Percentiles rank a stretch among this genome's conserved stretches.
These are phyloP conservation scores for Tuber microsphaerosporum DNA, from an alignment of 495 filamentous ascomycete genomes.

Conservation along the genomic window DNA sequence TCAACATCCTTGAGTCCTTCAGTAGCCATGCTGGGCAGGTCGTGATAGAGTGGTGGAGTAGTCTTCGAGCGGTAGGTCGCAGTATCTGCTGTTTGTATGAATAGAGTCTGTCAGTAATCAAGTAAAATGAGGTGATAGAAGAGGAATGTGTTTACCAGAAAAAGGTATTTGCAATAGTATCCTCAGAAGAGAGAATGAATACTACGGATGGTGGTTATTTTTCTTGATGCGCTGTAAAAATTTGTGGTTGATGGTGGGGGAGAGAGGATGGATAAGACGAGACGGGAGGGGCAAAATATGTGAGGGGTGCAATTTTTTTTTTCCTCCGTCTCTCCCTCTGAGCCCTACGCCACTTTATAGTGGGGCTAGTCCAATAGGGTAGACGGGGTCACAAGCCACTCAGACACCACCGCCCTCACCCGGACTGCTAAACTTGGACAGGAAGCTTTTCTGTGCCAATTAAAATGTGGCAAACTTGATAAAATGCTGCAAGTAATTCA, in stretches of 20 bases:
- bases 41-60: neutral
- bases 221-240: neutral
- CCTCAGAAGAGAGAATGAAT: neutral
- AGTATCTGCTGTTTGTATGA: neutral
- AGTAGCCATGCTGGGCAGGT: conserved; percentile 40
- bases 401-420: too few species aligned
- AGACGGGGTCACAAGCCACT: neutral
- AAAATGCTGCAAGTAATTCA: too few species aligned
- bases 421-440: too few species aligned
- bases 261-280: neutral
- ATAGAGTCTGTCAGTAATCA: neutral
- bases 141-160: neutral
- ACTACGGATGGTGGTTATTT: neutral
- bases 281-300: conserved; percentile 2
- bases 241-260: conserved; percentile 5
- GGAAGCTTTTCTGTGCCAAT: too few species aligned
- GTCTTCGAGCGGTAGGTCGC: neutral
- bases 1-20: conserved; percentile 42
- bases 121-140: neutral
- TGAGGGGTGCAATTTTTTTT: neutral
- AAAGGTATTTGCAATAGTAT: neutral
- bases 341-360: neutral
- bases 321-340: neutral
- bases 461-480: too few species aligned
- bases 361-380: neutral